Evolutionary conservation across 805 yeast genomes (phyloP), one percentile per base, ranked within the genome.

Genomic region (Candida coquimbonensis): DNA sequence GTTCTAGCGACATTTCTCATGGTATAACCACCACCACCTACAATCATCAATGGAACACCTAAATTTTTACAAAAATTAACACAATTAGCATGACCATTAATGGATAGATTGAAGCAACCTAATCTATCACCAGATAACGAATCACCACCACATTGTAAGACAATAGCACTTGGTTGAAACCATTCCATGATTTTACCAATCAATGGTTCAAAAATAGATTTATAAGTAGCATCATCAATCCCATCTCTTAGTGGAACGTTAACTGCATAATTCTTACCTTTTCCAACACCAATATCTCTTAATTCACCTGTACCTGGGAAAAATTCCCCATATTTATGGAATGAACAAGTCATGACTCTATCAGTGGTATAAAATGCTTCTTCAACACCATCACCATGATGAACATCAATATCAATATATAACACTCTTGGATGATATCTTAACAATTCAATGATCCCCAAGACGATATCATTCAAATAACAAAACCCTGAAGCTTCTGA

Each of bases 11-110:
- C 99, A 60, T 91, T 91, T 58, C 97, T 75, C 61, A 96, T 96
- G 2, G 99, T 93, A 65, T 91, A 91, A 17, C 99, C 99, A 49
- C 99, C 99, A 43, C 99, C 99, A 21, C 99, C 99, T 12, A 91
- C 69, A 7, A 90, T 96, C 53, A 91, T 69, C 77, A 88, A 78
- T 9, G 98, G 98, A 34, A 90, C 67, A 14, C 95, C 95, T 66
- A 90, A 90, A 36, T 89, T 79, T 65, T 88, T 88, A 53, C 90
- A 82, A 62, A 75, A 91, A 57, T 82, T 83, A 29, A 91, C 97
- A 68, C 98, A 93, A 63, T 87, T 95, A 19, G 96, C 97, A 60
- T 91, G 97, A 3, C 96, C 98, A 48, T 80, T 76, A 68, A 93
- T 90, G 53, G 89, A 86, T 55, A 91, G 69, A 63, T 91, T 91